These are phyloP conservation scores for Populus hybrid DNA, from an alignment of 441 rosid genomes.

Conservation along the genomic window DNA sequence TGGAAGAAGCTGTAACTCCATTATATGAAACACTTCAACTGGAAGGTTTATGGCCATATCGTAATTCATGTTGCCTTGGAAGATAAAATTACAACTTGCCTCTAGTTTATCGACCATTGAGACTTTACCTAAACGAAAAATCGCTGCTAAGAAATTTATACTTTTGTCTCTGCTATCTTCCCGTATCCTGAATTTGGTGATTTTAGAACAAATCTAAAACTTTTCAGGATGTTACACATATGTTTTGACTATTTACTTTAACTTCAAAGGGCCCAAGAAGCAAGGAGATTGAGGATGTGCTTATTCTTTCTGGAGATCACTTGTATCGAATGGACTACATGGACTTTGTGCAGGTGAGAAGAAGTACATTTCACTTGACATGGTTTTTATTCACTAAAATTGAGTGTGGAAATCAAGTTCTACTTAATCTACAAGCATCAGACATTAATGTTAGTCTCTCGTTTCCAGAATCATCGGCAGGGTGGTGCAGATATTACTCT, in stretches of 20 bases:
- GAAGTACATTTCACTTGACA: not conserved
- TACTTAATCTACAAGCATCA: not conserved
- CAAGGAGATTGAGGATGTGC: slow-evolving; percentile 82
- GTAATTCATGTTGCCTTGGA: not conserved
- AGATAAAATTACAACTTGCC: not conserved
- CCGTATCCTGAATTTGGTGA: not conserved
- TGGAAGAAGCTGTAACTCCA: not conserved
- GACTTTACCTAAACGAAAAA: not conserved
- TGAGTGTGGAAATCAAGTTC: not conserved
- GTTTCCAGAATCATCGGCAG: slow-evolving; percentile 76
- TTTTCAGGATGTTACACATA: not conserved
- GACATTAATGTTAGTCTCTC: slow-evolving; percentile 14
- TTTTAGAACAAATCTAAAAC: not conserved
- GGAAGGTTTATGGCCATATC: not conserved
- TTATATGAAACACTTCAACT: not conserved
- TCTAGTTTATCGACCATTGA: not conserved
- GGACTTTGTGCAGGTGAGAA: slow-evolving; percentile 83
- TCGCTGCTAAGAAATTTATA: not conserved
- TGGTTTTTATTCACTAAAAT: not conserved
- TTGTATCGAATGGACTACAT: slow-evolving; percentile 90
- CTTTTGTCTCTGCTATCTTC: not conserved
- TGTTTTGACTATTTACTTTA: not conserved
- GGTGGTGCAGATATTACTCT: slow-evolving; percentile 95
- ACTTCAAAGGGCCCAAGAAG: slow-evolving; percentile 61
- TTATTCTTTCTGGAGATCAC: slow-evolving; percentile 93